Evolutionary conservation across 2,329 filamentous ascomycete species (phyloP).

Genomic region (Curvularia sp.): DNA sequence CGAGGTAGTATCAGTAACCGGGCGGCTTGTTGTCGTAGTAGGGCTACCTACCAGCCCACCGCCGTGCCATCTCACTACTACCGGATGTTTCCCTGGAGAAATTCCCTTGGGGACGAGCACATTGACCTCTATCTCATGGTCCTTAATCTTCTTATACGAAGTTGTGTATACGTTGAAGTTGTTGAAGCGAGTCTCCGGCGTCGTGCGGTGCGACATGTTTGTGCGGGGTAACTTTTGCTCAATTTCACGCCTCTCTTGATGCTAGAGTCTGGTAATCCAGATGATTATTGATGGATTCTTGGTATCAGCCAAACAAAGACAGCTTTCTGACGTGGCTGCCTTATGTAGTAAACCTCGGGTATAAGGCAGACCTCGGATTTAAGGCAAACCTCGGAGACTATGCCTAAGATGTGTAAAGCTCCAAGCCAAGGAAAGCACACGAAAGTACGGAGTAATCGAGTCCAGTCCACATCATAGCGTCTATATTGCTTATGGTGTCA

Average conservation of each 20-base stretch:
- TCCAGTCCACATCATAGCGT: no score
- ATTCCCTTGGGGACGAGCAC: conserved; percentile 52
- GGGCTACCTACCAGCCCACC: conserved; percentile 50
- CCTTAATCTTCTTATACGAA: conserved; percentile 52
- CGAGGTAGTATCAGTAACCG: neutral
- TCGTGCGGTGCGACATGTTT: conserved; percentile 17
- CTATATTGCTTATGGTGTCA: no score
- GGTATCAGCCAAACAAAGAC: neutral
- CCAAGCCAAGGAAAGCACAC: no score
- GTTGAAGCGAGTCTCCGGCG: conserved; percentile 41
- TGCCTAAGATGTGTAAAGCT: no score
- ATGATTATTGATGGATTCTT: neutral
- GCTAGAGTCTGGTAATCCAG: neutral
- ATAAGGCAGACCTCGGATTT: no score
- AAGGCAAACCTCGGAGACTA: no score
- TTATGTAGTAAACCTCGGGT: neutral
- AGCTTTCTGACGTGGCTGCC: neutral
- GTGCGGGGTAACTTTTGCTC: neutral
- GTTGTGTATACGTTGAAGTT: conserved; percentile 52
- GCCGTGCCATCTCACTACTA: conserved; percentile 56
- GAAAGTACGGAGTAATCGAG: no score
- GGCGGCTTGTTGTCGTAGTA: neutral
- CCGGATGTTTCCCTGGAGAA: conserved; percentile 46
- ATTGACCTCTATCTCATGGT: conserved; percentile 48
- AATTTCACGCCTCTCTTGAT: neutral